These are phyloP conservation scores for Paramyrothecium sp. DNA, from an alignment of 2,329 filamentous ascomycete species.

Conservation along the genomic window DNA sequence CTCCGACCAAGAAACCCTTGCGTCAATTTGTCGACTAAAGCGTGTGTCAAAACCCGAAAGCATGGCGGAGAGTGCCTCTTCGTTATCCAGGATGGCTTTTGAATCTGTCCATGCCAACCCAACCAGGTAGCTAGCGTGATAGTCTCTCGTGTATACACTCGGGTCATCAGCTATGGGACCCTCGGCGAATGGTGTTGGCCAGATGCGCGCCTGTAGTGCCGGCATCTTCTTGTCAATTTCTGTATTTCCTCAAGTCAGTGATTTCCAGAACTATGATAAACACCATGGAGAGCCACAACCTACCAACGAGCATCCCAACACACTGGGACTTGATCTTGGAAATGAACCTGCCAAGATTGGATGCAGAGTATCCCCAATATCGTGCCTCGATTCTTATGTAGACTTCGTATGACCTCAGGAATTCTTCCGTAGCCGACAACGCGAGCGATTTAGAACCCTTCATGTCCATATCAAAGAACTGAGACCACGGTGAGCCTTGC, in stretches of 20 bases:
- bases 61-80: conserved; percentile 29
- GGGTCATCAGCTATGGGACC: conserved; percentile 11
- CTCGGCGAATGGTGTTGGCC: conserved; percentile 59
- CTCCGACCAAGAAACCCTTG: conserved; percentile 47
- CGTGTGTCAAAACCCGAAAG: conserved; percentile 48
- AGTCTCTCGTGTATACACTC: conserved; percentile 39
- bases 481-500: conserved; percentile 38
- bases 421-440: conserved; percentile 36
- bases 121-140: conserved; percentile 61
- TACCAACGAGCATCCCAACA: conserved; percentile 56
- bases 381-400: conserved; percentile 62
- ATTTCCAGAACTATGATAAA: neutral
- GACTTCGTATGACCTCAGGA: conserved; percentile 48
- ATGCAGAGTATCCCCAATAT: conserved; percentile 61
- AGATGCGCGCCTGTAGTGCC: conserved; percentile 54
- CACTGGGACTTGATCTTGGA: conserved; percentile 65
- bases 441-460: neutral
- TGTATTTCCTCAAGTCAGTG: conserved; percentile 19
- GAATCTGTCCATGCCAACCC: conserved; percentile 44
- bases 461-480: conserved; percentile 29
- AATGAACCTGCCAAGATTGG: conserved; percentile 53
- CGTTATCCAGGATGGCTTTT: conserved; percentile 26
- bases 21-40: conserved; percentile 47
- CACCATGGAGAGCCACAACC: conserved; percentile 18
- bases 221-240: conserved; percentile 55